Percentiles rank a stretch among this genome's conserved stretches.
These are phyloP conservation scores for Suillus sp. DNA, from an alignment of 768 basidiomycete genomes.

Conservation along the genomic window DNA sequence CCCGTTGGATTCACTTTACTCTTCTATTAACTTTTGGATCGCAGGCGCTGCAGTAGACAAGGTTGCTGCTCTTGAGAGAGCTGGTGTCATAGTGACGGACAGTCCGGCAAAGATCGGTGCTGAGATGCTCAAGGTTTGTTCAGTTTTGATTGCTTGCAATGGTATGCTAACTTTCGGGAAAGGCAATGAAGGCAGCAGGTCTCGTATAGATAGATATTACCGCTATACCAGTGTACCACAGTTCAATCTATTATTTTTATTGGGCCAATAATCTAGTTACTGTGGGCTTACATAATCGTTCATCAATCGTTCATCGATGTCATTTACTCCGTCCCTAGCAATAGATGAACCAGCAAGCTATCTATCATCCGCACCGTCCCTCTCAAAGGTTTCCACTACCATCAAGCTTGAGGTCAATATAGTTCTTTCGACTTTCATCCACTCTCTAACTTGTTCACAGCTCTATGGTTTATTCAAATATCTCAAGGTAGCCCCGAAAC, in stretches of 20 bases:
- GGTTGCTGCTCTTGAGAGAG: slow-evolving; percentile 85
- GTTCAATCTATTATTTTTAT: not conserved
- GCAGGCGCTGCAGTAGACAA: slow-evolving; percentile 90
- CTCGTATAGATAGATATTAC: slow-evolving; percentile 49
- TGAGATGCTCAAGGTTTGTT: slow-evolving; percentile 84
- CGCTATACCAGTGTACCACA: slow-evolving; percentile 3
- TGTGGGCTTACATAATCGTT: slow-evolving; percentile 41
- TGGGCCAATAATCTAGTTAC: slow-evolving; percentile 12
- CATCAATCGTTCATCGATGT: slow-evolving; percentile 23
- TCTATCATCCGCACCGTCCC: slow-evolving; percentile 57
- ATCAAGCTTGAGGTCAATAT: slow-evolving; percentile 74
- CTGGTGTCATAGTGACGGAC: slow-evolving; percentile 91
- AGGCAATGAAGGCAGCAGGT: slow-evolving; percentile 83
- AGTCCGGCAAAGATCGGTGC: slow-evolving; percentile 94
- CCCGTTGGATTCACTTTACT: not conserved
- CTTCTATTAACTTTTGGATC: slow-evolving; percentile 2
- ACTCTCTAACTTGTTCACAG: slow-evolving; percentile 44
- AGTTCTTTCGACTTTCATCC: slow-evolving; percentile 15
- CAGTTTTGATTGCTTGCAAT: slow-evolving; percentile 13
- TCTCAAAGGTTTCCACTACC: slow-evolving; percentile 55
- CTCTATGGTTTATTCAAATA: slow-evolving; percentile 86
- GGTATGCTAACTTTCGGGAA: slow-evolving; percentile 11
- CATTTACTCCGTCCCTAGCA: slow-evolving; percentile 37
- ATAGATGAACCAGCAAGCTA: slow-evolving; percentile 67
- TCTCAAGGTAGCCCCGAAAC: slow-evolving; percentile 59